Base-by-base conservation (phyloP, 179 eudicot genomes). In the Beta macrorhiza region DNA sequence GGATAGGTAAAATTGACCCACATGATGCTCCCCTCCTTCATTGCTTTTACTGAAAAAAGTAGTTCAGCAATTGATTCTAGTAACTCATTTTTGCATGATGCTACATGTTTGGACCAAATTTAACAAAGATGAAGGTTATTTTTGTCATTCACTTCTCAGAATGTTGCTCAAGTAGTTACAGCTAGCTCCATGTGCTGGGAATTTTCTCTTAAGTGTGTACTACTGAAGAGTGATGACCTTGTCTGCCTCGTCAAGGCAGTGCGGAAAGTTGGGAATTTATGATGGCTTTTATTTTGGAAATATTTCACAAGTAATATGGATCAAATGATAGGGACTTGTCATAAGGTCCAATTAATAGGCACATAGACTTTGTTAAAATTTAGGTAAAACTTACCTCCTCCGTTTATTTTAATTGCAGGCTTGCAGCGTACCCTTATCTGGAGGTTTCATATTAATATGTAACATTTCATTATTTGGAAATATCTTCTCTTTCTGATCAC, bases 101-200 rank as follows among this genome's bases (percentile, higher is more conserved):
- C 16, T 11, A 56, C 9, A 11, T n/a, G 65, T n/a, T 7, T 61
- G 65, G 65, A 61, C 65, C 32, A n/a, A n/a, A 61, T 19, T 61
- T 37, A 37, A 37, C 65, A n/a, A 61, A 25, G 19, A 8, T 61
- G 32, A 61, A 61, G 65, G 63, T 59, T 7, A 59, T 15, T 15
- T 59, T n/a, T 59, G 63, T 59, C 20, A 59, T 29, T 29, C n/a
- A 59, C 1, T 17, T 14, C 13, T 5, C 13, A 45, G 12, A 32
- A 12, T 67, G 45, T 37, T 67, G 42, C 42, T 15, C 1, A 15
- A 44, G 22, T 69, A 42, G 25, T 44, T 17, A 42, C 53, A 69
- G 73, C 53, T 32, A 69, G 51, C 53, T 69, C 73, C 73, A 69
- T 69, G 73, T 69, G 73, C 49, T 69, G 17, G 73, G 25, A 69